Evolutionary conservation across 495 filamentous ascomycete species (phyloP).

Genomic region (Xylaria acuta): DNA sequence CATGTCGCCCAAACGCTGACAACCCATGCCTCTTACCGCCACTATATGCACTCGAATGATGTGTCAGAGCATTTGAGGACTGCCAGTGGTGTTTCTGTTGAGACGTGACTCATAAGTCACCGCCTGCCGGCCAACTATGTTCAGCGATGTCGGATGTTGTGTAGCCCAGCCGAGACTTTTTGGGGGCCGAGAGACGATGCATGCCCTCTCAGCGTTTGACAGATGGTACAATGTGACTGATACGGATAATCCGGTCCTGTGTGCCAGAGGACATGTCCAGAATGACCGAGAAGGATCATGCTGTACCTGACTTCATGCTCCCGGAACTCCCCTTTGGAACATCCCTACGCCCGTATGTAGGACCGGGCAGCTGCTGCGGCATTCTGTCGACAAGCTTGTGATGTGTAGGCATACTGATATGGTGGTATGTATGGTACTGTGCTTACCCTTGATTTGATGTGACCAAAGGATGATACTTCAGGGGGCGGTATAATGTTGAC

Average conservation of each 20-base stretch:
- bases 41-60: not conserved
- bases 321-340: not conserved
- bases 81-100: not conserved
- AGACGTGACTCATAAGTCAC: not conserved
- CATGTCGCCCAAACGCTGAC: slow-evolving; percentile 1
- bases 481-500: not conserved
- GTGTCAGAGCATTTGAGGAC: not conserved
- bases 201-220: not conserved
- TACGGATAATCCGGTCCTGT: not conserved
- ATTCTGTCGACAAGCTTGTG: no score
- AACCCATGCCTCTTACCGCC: not conserved
- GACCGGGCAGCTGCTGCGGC: not conserved
- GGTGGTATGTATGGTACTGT: not conserved
- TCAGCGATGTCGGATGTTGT: slow-evolving; percentile 1
- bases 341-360: not conserved
- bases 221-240: not conserved
- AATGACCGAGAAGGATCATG: not conserved
- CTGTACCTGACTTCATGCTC: not conserved
- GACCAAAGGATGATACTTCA: not conserved
- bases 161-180: not conserved
- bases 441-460: not conserved
- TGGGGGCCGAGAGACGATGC: not conserved
- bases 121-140: not conserved
- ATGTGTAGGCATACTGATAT: no score
- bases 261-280: not conserved